Evolutionary conservation across 164 flowering plant genomes (phyloP), one percentile per base, ranked within the genome.

Genomic region (Sedum album): DNA sequence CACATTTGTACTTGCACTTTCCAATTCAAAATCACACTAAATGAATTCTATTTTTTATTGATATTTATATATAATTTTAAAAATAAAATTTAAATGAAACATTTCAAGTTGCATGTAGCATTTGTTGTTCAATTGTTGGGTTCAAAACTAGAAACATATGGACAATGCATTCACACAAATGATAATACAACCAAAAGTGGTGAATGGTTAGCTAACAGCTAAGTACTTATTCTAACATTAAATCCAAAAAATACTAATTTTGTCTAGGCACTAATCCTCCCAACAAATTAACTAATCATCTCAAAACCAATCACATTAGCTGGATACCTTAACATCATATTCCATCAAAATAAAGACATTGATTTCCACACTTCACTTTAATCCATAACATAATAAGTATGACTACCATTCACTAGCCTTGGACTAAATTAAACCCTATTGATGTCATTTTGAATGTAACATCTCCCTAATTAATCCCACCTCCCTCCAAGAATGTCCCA

Each of bases 261-360:
- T 57, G 62, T 28, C 10, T 57, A 57, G 35, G 20, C 28, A 51
- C 62, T 26, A 57, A 1, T 30, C 62, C 31, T 4, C 33, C 62
- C 33, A 57, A 57, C 33, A 57, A 33, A 26, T 11, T 57, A 57
- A 28, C 62, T 57, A 57, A 57, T 55, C 17, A 1, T 26, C 61
- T 55, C 17, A 11, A 57, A 57, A 57, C 62, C 20, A 57, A 57
- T 57, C 62, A 57, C 62, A 57, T 57, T 57, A 57, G 62, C 62
- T 30, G 62, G 31, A 57, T 10, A 28, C 62, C 33, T 57, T 57
- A 57, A 57, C 62, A 10, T 57, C 33, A 57, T 57, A 28, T 30
- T 28, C 31, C 62, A 57, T 57, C 33, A 57, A 57, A 26, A 57
- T 30, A 57, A 57, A 26, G 33, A 57, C 31, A 26, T 57, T 25